Percentiles rank a stretch among this genome's conserved stretches.
Evolutionary conservation across 495 filamentous ascomycete genomes (phyloP).

Genomic region (Geopyxis carbonaria): DNA sequence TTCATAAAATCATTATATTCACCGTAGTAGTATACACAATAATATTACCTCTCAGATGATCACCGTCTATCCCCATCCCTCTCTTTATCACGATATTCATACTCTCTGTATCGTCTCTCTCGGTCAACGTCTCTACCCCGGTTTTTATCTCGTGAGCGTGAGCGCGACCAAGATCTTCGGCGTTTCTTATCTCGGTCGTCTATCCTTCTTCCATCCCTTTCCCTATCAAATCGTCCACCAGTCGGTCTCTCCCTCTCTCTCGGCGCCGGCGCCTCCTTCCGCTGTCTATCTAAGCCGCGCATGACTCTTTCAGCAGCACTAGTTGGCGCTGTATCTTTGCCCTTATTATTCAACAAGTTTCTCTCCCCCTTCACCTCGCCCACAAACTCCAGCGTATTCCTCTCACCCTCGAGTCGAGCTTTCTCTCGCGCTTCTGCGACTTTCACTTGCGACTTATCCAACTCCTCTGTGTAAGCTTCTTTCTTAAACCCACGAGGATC

Average conservation of each 20-base stretch:
- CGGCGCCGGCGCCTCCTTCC: slow-evolving; percentile 21
- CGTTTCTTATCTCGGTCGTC: slow-evolving; percentile 9
- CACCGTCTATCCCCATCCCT: neutral
- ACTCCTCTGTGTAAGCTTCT: slow-evolving; percentile 55
- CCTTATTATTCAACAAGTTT: slow-evolving; percentile 15
- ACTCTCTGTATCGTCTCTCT: slow-evolving; percentile 10
- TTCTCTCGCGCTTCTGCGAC: slow-evolving; percentile 42
- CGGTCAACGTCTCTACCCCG: slow-evolving; percentile 19
- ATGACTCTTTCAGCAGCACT: slow-evolving; percentile 30
- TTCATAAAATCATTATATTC: no score
- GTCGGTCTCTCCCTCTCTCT: slow-evolving; percentile 10
- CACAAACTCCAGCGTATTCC: slow-evolving; percentile 66
- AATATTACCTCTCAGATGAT: neutral
- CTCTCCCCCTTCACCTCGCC: slow-evolving; percentile 26
- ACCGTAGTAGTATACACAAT: no score
- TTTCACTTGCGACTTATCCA: slow-evolving; percentile 48
- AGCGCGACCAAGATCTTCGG: no score
- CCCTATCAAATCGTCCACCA: no score
- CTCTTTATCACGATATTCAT: slow-evolving; percentile 7
- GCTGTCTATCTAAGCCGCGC: slow-evolving; percentile 26
- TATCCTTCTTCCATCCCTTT: slow-evolving; percentile 9
- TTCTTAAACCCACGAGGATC: slow-evolving; percentile 46
- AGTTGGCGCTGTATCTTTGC: slow-evolving; percentile 18
- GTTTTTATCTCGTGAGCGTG: no score
- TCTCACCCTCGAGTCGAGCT: slow-evolving; percentile 35